Evolutionary conservation across 257 asterid species (phyloP).

Genomic region (Fraxinus cuspidata): DNA sequence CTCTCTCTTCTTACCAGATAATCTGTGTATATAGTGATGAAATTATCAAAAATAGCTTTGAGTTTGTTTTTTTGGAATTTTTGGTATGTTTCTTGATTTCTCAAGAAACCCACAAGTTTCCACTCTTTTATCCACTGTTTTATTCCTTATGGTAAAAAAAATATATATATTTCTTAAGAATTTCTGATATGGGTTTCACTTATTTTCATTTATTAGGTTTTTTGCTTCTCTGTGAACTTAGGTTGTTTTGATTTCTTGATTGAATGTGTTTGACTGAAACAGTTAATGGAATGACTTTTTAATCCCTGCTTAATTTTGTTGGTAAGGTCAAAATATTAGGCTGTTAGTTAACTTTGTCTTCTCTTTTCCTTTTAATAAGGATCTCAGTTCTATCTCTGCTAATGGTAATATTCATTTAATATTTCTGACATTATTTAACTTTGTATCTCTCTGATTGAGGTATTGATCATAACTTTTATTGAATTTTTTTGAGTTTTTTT

Average conservation of each 20-base stretch:
- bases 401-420: too few relatives aligned
- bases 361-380: background rate
- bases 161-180: background rate
- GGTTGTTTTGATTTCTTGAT: background rate
- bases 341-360: background rate
- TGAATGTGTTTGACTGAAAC: background rate
- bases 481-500: background rate
- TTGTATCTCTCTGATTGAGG: background rate
- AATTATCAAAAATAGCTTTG: background rate
- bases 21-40: background rate
- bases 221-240: background rate
- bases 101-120: background rate
- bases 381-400: background rate
- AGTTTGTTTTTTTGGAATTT: background rate
- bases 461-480: too few relatives aligned
- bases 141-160: background rate
- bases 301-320: background rate
- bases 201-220: too few relatives aligned
- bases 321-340: background rate
- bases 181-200: background rate
- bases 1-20: background rate
- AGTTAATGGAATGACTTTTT: background rate
- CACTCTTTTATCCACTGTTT: background rate
- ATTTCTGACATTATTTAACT: too few relatives aligned
- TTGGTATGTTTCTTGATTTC: background rate